Evolutionary conservation across 2,329 filamentous ascomycete species (phyloP).

Genomic region (Tympanopsis confertula): DNA sequence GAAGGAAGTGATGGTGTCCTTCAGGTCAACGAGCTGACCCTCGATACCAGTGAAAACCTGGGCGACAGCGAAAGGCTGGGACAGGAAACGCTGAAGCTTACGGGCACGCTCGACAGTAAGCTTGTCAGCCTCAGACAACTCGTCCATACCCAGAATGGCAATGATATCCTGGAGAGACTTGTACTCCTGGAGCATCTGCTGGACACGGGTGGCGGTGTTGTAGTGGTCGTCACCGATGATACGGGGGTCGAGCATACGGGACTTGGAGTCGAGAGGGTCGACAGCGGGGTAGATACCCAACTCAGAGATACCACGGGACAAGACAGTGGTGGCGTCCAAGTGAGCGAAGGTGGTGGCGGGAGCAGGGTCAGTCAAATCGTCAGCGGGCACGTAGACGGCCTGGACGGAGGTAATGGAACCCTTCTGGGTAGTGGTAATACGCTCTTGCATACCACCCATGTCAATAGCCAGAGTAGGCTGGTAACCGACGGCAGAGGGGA

Average conservation of each 20-base stretch:
- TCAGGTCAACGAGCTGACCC: slow-evolving; percentile 92
- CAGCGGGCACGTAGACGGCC: slow-evolving; percentile 99
- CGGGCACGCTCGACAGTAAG: slow-evolving; percentile 99
- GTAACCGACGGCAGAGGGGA: slow-evolving; percentile 99
- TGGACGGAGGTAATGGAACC: slow-evolving; percentile 99
- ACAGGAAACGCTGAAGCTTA: slow-evolving; percentile 99
- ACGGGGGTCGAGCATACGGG: slow-evolving; percentile 98
- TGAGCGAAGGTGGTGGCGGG: slow-evolving; percentile 99
- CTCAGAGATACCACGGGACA: slow-evolving; percentile 99
- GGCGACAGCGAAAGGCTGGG: slow-evolving; percentile 89
- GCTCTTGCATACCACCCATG: slow-evolving; percentile 99
- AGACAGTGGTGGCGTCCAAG: slow-evolving; percentile 99
- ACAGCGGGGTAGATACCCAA: slow-evolving; percentile 99
- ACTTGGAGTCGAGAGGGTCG: slow-evolving; percentile 99
- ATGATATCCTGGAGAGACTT: slow-evolving; percentile 99
- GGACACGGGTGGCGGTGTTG: slow-evolving; percentile 82
- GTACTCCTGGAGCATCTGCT: slow-evolving; percentile 99
- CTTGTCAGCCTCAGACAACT: slow-evolving; percentile 98
- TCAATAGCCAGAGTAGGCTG: slow-evolving; percentile 96
- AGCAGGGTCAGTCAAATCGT: slow-evolving; percentile 99
- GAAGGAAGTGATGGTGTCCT: slow-evolving; percentile 96
- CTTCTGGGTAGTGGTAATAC: slow-evolving; percentile 99
- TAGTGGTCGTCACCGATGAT: slow-evolving; percentile 98
- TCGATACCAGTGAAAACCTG: slow-evolving; percentile 84
- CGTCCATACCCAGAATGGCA: slow-evolving; percentile 99